Evolutionary conservation across 768 basidiomycete genomes (phyloP), one percentile per base, ranked within the genome.

Genomic region (Pulveroboletus frians): DNA sequence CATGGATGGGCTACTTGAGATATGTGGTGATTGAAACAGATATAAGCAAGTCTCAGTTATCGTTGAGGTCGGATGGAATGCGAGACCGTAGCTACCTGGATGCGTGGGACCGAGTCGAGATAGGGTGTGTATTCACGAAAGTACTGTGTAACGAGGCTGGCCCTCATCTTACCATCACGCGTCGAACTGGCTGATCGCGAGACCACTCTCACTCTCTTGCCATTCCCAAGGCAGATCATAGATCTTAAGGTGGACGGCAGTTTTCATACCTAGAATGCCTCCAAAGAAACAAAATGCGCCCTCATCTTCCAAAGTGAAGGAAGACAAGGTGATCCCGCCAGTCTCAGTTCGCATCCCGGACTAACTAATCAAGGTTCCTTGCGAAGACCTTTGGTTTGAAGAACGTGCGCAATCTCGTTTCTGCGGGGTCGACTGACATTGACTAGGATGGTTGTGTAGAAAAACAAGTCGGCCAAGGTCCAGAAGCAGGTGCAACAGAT

Each of bases 381-480:
- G 51, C 46, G 48, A 69, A 90, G 88, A 92, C 89, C 46, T 91
- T 91, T 70, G 89, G 88, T 45, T 70, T 91, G 80, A 91, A 91
- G 76, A 90, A 91, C 69, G 88, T 88, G 53, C 56, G 84, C 74
- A 51, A 41, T 49, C 36, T 32, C 38, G 10, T 47, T 51, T 42
- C 35, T 39, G 15, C 29, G 30, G 30, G 44, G 40, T 40, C 29
- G 39, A 52, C n/a, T 49, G 49, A 47, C 27, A 49, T 43, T 45
- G 21, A 57, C 47, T 31, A n/a, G 30, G 34, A 47, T 51, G 35
- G 17, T 39, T 36, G 30, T 40, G 40, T 64, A 90, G 88, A 94
- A 93, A 90, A 93, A 92, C 66, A 93, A 92, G 73, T 94, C 92
- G 3, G 71, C 90, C 60, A 96, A 87, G 69, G 94, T 94, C 23